Base-by-base conservation (phyloP, 805 yeast species). In the Pichia eremophila region DNA sequence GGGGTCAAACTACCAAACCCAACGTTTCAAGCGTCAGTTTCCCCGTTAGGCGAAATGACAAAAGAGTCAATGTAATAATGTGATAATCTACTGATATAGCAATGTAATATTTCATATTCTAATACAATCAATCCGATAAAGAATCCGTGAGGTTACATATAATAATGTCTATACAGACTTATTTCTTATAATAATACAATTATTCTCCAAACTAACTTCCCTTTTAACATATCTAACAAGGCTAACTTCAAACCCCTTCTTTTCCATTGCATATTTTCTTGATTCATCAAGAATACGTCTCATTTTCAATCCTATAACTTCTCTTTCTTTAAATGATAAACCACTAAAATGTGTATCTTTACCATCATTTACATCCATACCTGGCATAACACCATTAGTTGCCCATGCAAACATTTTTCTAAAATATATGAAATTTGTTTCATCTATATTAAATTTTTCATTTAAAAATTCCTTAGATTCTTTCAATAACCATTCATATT, bases 401-500 rank as follows among this genome's bases (percentile, higher is more conserved):
- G 96, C 96, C 96, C 96, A 89, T 3, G 96, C 81, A 14, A 81
- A 84, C 65, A 85, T 71, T 57, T 79, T 83, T 47, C 74, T 74
- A 41, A 90, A 59, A 15, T 57, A 63, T 8, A 53, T 48, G 25
- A 64, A 58, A 47, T 72, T 72, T 8, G 57, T 57, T 9, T 50
- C 52, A 12, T 53, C 54, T 15, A 74, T 59, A 1, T 57, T 54
- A 46, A 66, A 66, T 5, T 62, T 51, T 0, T 54, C 50, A 2
- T 44, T 41, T 27, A 82, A 60, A 55, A 62, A 77, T 25, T 55
- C 54, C 44, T 67, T 62, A 2, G 83, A 76, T 29, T 65, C 68
- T 0, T 73, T 71, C 15, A 85, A 62, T 15, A 84, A 68, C 47
- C 74, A 70, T n/a, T 71, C 65, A 51, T 78, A 81, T 39, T 74